A percentile compares a stretch with the other conserved stretches of the same genome.
These are phyloP conservation scores for Berkeleyomyces rouxiae DNA, from an alignment of 2,329 filamentous ascomycete species.

Conservation along the genomic window DNA sequence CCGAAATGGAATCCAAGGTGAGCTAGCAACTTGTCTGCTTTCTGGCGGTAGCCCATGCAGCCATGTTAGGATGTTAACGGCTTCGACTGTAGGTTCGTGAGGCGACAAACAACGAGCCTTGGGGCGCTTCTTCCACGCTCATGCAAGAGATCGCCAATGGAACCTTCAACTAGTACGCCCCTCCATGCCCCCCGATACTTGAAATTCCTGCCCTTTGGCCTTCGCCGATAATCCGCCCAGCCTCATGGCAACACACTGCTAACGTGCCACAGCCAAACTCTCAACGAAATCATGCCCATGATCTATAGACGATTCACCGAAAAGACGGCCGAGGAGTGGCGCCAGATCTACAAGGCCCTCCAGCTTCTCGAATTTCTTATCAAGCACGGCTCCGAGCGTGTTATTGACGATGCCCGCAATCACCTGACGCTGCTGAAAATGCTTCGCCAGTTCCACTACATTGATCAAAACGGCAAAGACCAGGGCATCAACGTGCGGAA, in stretches of 20 bases:
- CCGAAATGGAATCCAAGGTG: slow-evolving; percentile 70
- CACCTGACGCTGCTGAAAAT: slow-evolving; percentile 94
- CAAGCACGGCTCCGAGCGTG: slow-evolving; percentile 94
- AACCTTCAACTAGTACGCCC: slow-evolving; percentile 86
- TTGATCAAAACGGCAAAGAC: slow-evolving; percentile 91
- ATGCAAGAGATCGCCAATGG: slow-evolving; percentile 98
- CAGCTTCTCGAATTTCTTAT: slow-evolving; percentile 93
- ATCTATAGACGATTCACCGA: slow-evolving; percentile 99
- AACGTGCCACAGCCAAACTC: slow-evolving; percentile 50
- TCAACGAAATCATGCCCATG: slow-evolving; percentile 99
- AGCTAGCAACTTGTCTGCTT: slow-evolving; percentile 9
- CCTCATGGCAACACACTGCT: not conserved
- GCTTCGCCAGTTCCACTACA: slow-evolving; percentile 95
- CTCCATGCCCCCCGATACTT: not conserved
- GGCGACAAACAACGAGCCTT: slow-evolving; percentile 97
- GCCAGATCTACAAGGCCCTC: slow-evolving; percentile 96
- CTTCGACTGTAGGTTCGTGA: slow-evolving; percentile 56
- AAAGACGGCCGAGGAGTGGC: slow-evolving; percentile 95
- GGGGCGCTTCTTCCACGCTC: slow-evolving; percentile 66
- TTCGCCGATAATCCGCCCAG: not conserved
- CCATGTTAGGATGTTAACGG: slow-evolving; percentile 3
- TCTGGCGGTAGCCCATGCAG: not conserved
- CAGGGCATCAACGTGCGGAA: slow-evolving; percentile 97
- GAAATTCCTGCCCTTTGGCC: not conserved
- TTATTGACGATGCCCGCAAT: slow-evolving; percentile 90